Base-by-base conservation (phyloP, 345 rosid genomes). In the Zanthoxylum bungeanum region DNA sequence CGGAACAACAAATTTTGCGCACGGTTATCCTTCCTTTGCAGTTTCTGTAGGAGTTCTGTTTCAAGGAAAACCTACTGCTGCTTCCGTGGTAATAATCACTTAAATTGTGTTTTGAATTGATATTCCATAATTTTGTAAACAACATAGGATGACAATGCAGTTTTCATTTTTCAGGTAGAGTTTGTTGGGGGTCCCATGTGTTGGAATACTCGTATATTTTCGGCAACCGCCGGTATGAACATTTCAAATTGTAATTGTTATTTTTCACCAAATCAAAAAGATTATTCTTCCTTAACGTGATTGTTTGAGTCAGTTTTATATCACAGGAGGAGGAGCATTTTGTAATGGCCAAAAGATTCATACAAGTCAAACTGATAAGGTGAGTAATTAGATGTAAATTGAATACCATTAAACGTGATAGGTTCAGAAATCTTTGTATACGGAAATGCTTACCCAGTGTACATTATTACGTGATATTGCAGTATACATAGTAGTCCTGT, bases 111-210 rank as follows among this genome's bases (percentile, higher is more conserved):
- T 44, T 28, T 12, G 25, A 68, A 22, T 30, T 76, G 42, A 58
- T 42, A 60, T 33, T 49, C 24, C 37, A 19, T 76, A 70, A 66
- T 69, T 34, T 4, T 70, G 50, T 49, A 9, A 64, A 25, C 9
- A 69, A 21, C 22, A 34, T 16, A 77, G 53, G 63, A 28, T 77
- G 40, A 72, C 61, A 68, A 6, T 69, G 2, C 42, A 17, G n/a
- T 31, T 64, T 56, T 49, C 50, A 40, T 52, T 21, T n/a, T 73
- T 52, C 66, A 94, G 98, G 97, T 94, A 57, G 98, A 94, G 81
- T 94, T 94, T 80, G 97, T 92, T 21, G 97, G 98, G 28, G 98
- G 97, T 31, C 92, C 91, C 19, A 89, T 94, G 97, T 93, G 97
- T 62, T 94, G 98, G 97, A 86, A 89, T 84, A 90, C 97, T 27